phyloP scores from a whole-genome alignment of 2,329 filamentous ascomycete species.

The Aspergillus ustus region DNA sequence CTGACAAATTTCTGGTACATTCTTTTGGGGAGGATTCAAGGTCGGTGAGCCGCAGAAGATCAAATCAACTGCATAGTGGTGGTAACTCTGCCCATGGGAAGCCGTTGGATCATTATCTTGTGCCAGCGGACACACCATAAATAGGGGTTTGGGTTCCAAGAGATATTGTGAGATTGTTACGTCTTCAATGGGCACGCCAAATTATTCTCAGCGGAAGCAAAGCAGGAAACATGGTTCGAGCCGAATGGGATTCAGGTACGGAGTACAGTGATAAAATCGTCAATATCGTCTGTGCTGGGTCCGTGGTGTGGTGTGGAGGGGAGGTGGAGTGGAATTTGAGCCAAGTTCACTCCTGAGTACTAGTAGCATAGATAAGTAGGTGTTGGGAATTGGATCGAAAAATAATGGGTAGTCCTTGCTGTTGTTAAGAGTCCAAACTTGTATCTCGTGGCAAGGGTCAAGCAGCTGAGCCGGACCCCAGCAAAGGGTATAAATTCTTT shows the following conservation, averaged over 20 bases:
- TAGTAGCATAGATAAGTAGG: neutral
- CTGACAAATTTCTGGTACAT: neutral
- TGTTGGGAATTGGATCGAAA: neutral
- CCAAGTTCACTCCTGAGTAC: neutral
- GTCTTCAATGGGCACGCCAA: neutral
- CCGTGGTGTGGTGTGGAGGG: slow-evolving; percentile 22
- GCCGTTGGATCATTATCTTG: neutral
- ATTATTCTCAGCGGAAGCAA: neutral
- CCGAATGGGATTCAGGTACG: slow-evolving; percentile 16
- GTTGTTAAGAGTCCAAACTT: no score
- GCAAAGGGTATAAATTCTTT: neutral
- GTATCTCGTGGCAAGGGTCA: neutral
- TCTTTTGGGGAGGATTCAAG: neutral
- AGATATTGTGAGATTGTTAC: neutral
- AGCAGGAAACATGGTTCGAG: slow-evolving; percentile 14
- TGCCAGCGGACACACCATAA: neutral
- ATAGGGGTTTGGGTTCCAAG: neutral
- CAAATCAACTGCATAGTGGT: neutral
- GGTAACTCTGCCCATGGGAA: no score
- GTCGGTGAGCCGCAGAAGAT: neutral
- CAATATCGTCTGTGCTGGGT: slow-evolving; percentile 5
- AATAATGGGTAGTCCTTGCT: no score
- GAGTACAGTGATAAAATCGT: slow-evolving; percentile 7
- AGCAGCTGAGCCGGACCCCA: neutral
- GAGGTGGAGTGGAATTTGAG: slow-evolving; percentile 14